phyloP scores from a whole-genome alignment of 75 land plant genomes.

The Pinus albicaulis region DNA sequence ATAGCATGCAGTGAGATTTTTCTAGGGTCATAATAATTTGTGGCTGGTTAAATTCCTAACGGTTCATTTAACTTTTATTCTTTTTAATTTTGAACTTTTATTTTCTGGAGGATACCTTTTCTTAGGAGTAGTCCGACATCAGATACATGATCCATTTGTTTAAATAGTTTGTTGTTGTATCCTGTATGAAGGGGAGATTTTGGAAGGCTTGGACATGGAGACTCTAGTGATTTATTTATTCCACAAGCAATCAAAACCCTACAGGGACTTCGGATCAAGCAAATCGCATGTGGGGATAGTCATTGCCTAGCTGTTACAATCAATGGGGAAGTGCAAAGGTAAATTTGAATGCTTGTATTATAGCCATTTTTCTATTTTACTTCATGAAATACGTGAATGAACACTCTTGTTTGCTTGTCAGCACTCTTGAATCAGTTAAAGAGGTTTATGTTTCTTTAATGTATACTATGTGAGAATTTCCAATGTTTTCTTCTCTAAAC shows the following conservation, averaged over 20 bases:
- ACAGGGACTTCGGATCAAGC: slow-evolving; percentile 72
- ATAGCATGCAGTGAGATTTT: background rate
- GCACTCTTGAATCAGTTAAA: background rate
- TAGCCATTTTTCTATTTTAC: background rate
- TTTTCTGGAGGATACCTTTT: background rate
- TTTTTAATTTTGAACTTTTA: background rate
- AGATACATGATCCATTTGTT: background rate
- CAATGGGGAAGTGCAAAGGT: slow-evolving; percentile 90
- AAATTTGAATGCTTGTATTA: background rate
- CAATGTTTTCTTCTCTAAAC: background rate
- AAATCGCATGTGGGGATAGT: slow-evolving; percentile 99
- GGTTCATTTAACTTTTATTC: background rate
- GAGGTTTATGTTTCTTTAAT: background rate
- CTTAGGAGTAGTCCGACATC: background rate
- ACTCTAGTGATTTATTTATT: slow-evolving; percentile 93
- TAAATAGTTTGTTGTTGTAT: slow-evolving; percentile 4
- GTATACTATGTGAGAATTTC: background rate
- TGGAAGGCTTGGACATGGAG: slow-evolving; percentile 97
- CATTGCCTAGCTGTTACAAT: slow-evolving; percentile 89
- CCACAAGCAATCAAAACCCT: slow-evolving; percentile 87
- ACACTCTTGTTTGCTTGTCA: background rate
- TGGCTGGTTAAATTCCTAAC: background rate
- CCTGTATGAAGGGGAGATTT: slow-evolving; percentile 85
- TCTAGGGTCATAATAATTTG: background rate
- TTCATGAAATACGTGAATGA: background rate